Evolutionary conservation across 2,329 filamentous ascomycete species (phyloP).

Genomic region (Fusarium paranaense): DNA sequence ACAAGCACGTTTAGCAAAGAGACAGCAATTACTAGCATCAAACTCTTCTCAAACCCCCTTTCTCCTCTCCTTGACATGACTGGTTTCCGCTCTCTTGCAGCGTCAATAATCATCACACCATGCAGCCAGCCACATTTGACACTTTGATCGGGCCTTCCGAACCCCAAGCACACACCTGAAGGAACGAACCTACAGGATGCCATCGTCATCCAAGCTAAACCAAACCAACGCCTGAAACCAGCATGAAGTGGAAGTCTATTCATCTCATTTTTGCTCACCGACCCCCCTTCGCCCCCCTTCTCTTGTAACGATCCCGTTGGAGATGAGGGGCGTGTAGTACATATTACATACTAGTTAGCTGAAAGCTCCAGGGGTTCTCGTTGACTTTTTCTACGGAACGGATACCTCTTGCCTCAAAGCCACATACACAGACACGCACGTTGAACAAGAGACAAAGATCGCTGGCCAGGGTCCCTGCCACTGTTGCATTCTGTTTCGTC

Average conservation of each 20-base stretch:
- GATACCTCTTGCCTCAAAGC: background rate
- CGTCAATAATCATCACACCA: conserved; percentile 1
- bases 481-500: background rate
- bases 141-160: background rate
- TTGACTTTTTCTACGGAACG: background rate
- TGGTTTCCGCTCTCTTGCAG: background rate
- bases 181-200: background rate
- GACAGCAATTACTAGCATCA: background rate
- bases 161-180: background rate
- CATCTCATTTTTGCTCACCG: conserved; percentile 3
- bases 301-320: background rate
- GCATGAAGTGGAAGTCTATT: conserved; percentile 4
- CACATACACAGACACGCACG: background rate
- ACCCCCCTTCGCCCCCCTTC: background rate
- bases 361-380: background rate
- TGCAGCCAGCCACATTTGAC: conserved; percentile 8
- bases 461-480: conserved; percentile 2
- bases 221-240: conserved; percentile 24
- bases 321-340: background rate
- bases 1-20: background rate
- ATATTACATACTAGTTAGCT: background rate
- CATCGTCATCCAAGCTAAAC: background rate
- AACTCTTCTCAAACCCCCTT: background rate
- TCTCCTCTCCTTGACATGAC: background rate
- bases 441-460: background rate